Percentiles rank a stretch among this genome's conserved stretches.
Evolutionary conservation across 176 grass and related monocot genomes (phyloP).

Genomic region (Bothriochloa decipiens): DNA sequence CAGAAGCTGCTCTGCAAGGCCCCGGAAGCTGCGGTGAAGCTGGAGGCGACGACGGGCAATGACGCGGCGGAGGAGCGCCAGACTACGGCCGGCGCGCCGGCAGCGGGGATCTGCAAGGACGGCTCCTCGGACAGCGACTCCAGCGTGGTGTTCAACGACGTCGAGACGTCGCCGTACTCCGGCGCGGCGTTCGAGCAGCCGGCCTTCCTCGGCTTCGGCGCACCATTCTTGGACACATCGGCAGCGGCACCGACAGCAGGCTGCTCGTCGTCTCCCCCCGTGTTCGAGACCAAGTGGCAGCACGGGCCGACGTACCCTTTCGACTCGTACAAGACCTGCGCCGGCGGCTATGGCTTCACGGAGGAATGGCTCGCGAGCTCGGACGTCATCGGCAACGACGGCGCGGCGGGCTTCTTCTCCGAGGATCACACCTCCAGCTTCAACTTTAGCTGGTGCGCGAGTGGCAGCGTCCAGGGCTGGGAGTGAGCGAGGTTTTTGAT

Average conservation of each 20-base stretch:
- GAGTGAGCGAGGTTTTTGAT: conserved; percentile 36
- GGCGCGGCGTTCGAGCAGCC: conserved; percentile 37
- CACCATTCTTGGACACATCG: conserved; percentile 39
- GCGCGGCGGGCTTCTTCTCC: conserved; percentile 43
- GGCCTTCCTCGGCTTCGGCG: conserved; percentile 32
- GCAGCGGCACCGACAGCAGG: conserved; percentile 11
- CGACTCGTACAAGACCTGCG: conserved; percentile 33
- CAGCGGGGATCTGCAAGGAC: conserved; percentile 55
- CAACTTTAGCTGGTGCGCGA: conserved; percentile 52
- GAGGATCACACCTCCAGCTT: conserved; percentile 48
- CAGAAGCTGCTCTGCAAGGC: conserved; percentile 46
- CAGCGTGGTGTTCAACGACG: conserved; percentile 73
- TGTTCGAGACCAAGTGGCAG: conserved; percentile 47
- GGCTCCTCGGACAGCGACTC: conserved; percentile 85
- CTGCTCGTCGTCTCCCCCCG: conserved; percentile 27
- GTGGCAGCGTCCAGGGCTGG: conserved; percentile 20
- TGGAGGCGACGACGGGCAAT: conserved; percentile 21
- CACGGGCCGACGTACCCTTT: conserved; percentile 21
- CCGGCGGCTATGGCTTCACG: conserved; percentile 33
- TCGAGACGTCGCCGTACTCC: conserved; percentile 52
- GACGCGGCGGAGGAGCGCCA: conserved; percentile 30
- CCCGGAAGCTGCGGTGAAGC: conserved; percentile 20
- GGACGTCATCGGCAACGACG: conserved; percentile 33
- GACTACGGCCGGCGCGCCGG: neutral
- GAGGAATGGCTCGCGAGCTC: conserved; percentile 50